A percentile compares a stretch with the other conserved stretches of the same genome.
Conservation (phyloP, 2,329 filamentous ascomycete genomes). For the Orbilia javanica region DNA sequence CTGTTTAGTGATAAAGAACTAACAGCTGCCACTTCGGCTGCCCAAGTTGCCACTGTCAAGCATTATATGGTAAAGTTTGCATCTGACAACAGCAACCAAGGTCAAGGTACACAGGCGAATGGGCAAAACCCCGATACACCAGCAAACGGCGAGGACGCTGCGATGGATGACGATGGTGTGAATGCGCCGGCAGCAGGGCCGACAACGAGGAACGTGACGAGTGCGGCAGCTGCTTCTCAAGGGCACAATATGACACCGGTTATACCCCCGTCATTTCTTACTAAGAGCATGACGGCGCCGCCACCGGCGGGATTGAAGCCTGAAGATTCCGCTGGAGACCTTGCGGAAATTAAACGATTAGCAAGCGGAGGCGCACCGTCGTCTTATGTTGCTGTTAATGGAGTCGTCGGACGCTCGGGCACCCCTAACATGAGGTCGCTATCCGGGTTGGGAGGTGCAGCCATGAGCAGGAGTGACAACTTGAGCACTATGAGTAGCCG, state of each 20-base stretch:
- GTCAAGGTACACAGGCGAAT: constrained; percentile 23
- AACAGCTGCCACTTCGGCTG: constrained; percentile 36
- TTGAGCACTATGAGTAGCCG: constrained; percentile 54
- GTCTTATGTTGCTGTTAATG: constrained; percentile 26
- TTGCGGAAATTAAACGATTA: constrained; percentile 39
- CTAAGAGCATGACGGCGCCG: constrained; percentile 51
- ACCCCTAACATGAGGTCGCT: constrained; percentile 42
- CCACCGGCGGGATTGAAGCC: constrained; percentile 42
- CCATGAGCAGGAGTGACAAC: constrained; percentile 51
- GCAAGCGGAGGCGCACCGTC: constrained; percentile 29
- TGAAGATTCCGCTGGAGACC: constrained; percentile 36
- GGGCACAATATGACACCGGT: constrained; percentile 51
- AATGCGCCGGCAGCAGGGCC: constrained; percentile 30
- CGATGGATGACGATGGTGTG: constrained; percentile 32
- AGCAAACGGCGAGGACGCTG: constrained; percentile 24
- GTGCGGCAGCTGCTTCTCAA: constrained; percentile 41
- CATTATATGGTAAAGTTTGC: constrained; percentile 37
- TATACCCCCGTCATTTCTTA: constrained; percentile 51
- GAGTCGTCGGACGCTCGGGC: constrained; percentile 28
- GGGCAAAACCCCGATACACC: constrained; percentile 33
- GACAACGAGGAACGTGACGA: constrained; percentile 46
- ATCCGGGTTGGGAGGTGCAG: constrained; percentile 36
- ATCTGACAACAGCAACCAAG: constrained; percentile 13
- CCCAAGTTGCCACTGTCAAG: constrained; percentile 46
- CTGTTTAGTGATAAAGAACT: constrained; percentile 57